These are phyloP conservation scores for Spathaspora passalidarum DNA, from an alignment of 805 yeast species.

Conservation along the genomic window DNA sequence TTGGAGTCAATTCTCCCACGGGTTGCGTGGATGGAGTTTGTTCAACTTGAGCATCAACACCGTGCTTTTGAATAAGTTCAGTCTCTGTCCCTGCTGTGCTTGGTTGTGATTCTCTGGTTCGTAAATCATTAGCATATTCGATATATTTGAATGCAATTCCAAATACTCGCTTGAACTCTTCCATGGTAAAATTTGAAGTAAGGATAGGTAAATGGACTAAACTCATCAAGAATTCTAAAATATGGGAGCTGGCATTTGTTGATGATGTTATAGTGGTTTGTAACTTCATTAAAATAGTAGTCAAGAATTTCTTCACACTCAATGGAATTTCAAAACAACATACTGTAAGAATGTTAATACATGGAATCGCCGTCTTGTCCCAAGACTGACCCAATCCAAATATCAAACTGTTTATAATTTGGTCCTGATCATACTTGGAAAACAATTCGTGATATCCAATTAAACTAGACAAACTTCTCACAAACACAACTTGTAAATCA, in stretches of 20 bases:
- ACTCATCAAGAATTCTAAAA: constrained; percentile 69
- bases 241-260: constrained; percentile 65
- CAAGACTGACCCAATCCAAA: constrained; percentile 60
- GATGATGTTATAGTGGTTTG: constrained; percentile 69
- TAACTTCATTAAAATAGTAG: constrained; percentile 66
- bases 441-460: constrained; percentile 57
- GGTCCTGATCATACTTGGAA: constrained; percentile 59
- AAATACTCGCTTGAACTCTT: constrained; percentile 76
- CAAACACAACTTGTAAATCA: constrained; percentile 64
- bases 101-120: constrained; percentile 19
- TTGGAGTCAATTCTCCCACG: constrained; percentile 35
- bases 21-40: constrained; percentile 51
- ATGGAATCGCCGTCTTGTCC: constrained; percentile 76
- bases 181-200: constrained; percentile 68
- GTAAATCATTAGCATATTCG: constrained; percentile 60
- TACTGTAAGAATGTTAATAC: constrained; percentile 69
- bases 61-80: constrained; percentile 27
- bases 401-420: constrained; percentile 56
- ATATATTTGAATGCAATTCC: constrained; percentile 81
- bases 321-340: constrained; percentile 80
- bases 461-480: constrained; percentile 60
- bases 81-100: no score
- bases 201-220: constrained; percentile 64
- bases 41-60: constrained; percentile 51
- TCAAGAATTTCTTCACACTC: constrained; percentile 64